Conservation (phyloP, 2,329 filamentous ascomycete species). For the Fusarium sororula region DNA sequence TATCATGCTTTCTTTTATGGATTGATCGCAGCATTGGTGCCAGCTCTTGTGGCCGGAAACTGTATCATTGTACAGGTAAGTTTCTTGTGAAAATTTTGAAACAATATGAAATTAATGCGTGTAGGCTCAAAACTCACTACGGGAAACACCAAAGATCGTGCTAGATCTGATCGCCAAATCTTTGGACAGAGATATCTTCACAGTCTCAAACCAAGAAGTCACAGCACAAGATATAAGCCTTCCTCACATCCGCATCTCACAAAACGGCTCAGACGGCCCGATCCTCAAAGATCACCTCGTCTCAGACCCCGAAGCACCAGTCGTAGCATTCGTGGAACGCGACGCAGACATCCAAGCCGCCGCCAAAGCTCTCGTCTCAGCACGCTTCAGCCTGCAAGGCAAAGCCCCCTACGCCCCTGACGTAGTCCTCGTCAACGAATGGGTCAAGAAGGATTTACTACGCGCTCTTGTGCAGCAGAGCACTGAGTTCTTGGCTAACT, state of each 20-base stretch:
- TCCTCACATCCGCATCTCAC: constrained; percentile 8
- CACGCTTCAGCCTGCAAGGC: constrained; percentile 26
- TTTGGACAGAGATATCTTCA: constrained; percentile 15
- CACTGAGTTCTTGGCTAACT: background rate
- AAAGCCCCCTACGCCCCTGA: constrained; percentile 36
- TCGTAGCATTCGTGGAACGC: constrained; percentile 31
- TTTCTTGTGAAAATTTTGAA: rapidly evolving
- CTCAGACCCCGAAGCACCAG: constrained; percentile 2
- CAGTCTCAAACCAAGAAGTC: background rate
- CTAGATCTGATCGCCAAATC: constrained; percentile 3
- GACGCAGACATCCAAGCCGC: constrained; percentile 31
- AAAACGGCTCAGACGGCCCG: constrained; percentile 3
- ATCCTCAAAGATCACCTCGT: constrained; percentile 3
- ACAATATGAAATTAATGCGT: background rate
- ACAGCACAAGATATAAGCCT: background rate
- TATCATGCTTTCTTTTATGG: constrained; percentile 33
- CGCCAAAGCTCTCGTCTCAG: constrained; percentile 18
- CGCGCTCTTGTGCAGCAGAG: constrained; percentile 20
- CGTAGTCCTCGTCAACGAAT: constrained; percentile 34
- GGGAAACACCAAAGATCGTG: constrained; percentile 7
- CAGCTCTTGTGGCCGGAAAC: constrained; percentile 27
- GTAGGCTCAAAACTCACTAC: constrained; percentile 2
- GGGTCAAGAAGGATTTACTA: constrained; percentile 36
- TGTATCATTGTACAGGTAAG: constrained; percentile 29
- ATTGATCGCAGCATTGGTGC: constrained; percentile 19